phyloP scores from a whole-genome alignment of 768 basidiomycete genomes.

The Lactarius hatsudake region DNA sequence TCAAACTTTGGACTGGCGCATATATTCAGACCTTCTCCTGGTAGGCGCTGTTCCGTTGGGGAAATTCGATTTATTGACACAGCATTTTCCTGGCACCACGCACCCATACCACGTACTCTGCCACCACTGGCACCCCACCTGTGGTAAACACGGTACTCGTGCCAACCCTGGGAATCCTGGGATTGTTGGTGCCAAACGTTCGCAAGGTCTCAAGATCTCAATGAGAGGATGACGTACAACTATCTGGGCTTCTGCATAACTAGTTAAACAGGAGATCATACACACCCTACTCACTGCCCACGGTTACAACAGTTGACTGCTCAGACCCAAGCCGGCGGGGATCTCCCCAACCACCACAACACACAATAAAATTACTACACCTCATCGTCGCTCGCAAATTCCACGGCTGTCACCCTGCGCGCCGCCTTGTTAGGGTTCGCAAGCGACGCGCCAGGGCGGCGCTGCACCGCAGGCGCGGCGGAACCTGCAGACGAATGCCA shows the following conservation, averaged over 20 bases:
- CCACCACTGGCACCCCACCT: neutral
- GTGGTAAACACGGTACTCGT: neutral
- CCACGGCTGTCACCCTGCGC: slow-evolving; percentile 15
- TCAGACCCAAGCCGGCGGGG: too few species aligned
- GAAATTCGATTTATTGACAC: neutral
- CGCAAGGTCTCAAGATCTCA: neutral
- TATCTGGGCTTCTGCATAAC: neutral
- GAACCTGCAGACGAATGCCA: slow-evolving; percentile 3
- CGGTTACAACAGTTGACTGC: neutral
- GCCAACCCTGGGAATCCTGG: neutral
- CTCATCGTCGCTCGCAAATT: slow-evolving; percentile 22
- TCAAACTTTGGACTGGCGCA: neutral
- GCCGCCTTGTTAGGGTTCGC: slow-evolving; percentile 23
- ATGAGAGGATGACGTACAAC: neutral
- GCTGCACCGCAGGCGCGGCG: slow-evolving; percentile 1
- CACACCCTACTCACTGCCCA: neutral
- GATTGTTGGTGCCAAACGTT: neutral
- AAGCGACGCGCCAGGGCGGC: slow-evolving; percentile 20
- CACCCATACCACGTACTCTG: neutral
- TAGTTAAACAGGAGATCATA: neutral
- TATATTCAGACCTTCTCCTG: neutral
- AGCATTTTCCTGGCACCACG: neutral
- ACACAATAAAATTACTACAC: neutral
- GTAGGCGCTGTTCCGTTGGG: neutral
- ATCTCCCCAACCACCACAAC: neutral